Percentiles rank a stretch among this genome's conserved stretches.
phyloP scores from a whole-genome alignment of 164 flowering plant species.

The Echeveria elegans region DNA sequence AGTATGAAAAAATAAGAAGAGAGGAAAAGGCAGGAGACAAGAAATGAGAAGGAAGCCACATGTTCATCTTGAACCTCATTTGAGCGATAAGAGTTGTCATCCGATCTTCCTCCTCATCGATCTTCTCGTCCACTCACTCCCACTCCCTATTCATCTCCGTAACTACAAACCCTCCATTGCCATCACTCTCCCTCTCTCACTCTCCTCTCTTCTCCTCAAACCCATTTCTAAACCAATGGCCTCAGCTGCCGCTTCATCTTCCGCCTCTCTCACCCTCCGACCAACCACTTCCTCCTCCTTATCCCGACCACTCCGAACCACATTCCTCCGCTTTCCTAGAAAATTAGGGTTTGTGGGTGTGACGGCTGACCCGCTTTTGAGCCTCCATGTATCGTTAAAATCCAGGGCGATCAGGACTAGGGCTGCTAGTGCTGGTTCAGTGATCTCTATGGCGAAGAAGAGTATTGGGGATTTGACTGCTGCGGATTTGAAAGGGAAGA shows the following conservation, averaged over 20 bases:
- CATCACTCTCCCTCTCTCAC: no score
- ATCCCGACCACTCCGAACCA: constrained; percentile 4
- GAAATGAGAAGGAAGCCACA: no score
- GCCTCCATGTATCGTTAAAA: constrained; percentile 28
- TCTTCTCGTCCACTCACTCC: neutral
- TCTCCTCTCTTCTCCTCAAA: no score
- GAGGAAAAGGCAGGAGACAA: no score
- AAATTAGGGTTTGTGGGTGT: constrained; percentile 42
- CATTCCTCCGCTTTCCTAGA: constrained; percentile 22
- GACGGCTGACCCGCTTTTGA: constrained; percentile 27
- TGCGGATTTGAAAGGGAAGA: constrained; percentile 70
- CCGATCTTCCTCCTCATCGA: constrained; percentile 14
- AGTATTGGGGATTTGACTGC: constrained; percentile 63
- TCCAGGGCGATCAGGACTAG: constrained; percentile 15
- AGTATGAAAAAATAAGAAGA: no score
- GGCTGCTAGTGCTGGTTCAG: constrained; percentile 19
- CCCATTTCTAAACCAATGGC: constrained; percentile 10
- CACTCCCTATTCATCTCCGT: neutral
- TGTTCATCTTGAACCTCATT: no score
- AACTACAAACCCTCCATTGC: no score
- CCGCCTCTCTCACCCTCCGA: constrained; percentile 29
- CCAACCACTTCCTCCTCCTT: constrained; percentile 15
- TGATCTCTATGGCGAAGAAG: constrained; percentile 58
- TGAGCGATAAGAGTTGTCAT: constrained; percentile 48
- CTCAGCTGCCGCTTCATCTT: constrained; percentile 21